Percentiles rank a stretch among this genome's conserved stretches.
phyloP scores from a whole-genome alignment of 2,329 filamentous ascomycete species.

The Sarocladiaceae sp. region DNA sequence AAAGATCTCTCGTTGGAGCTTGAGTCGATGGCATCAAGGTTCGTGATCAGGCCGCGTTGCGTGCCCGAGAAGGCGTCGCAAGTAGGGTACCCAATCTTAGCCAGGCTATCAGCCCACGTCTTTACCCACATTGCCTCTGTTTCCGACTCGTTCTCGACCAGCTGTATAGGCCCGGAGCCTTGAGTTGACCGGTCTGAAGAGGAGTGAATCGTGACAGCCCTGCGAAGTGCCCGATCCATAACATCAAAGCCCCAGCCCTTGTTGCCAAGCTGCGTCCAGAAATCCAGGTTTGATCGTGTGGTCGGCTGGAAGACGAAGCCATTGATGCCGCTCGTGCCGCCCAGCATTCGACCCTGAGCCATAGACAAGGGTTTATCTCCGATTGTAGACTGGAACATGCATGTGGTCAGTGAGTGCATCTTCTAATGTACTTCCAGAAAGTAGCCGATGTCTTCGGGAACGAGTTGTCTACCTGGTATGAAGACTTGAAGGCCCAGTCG shows the following conservation, averaged over 20 bases:
- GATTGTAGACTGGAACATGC: background rate
- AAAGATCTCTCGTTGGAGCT: background rate
- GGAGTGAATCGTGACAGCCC: background rate
- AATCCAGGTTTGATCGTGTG: background rate
- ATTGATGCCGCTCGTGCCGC: slow-evolving; percentile 23
- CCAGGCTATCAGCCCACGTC: background rate
- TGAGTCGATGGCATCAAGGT: background rate
- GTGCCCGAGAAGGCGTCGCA: background rate
- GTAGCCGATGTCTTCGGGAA: background rate
- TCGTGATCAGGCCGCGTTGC: background rate
- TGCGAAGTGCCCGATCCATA: background rate
- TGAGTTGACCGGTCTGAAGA: too few species aligned
- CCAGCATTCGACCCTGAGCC: slow-evolving; percentile 17
- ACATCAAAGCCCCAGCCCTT: background rate
- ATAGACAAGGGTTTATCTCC: background rate
- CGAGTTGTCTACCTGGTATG: background rate
- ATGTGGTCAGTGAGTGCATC: background rate
- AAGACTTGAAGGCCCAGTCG: background rate
- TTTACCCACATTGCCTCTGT: background rate
- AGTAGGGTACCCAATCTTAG: background rate
- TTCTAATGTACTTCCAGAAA: background rate
- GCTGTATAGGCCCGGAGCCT: background rate
- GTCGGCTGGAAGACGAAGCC: slow-evolving; percentile 16
- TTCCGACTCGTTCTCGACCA: background rate
- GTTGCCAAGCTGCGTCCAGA: background rate